A percentile compares a stretch with the other conserved stretches of the same genome.
phyloP scores from a whole-genome alignment of 345 rosid genomes.

The Euphorbia pulcherrima region DNA sequence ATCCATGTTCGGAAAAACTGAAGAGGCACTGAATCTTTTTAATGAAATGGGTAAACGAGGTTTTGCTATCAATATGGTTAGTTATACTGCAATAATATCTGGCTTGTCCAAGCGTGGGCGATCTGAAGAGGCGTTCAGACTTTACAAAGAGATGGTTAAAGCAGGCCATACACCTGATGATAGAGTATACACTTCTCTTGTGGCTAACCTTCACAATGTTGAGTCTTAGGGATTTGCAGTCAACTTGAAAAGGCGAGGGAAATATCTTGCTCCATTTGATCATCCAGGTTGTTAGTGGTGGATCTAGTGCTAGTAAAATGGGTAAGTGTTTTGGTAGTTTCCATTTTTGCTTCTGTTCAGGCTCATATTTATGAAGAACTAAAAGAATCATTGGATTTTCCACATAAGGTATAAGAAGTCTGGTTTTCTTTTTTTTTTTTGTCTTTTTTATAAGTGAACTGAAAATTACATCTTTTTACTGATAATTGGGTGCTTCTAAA shows the following conservation, averaged over 20 bases:
- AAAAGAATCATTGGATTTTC: conserved; percentile 30
- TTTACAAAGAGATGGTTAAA: conserved; percentile 60
- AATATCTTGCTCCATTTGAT: background rate
- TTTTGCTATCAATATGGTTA: conserved; percentile 39
- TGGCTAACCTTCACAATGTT: conserved; percentile 53
- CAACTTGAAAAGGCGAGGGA: background rate
- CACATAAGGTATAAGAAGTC: conserved; percentile 44
- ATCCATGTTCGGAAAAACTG: conserved; percentile 56
- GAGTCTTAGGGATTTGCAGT: background rate
- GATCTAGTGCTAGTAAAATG: background rate
- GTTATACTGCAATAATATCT: conserved; percentile 66
- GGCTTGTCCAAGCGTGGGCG: conserved; percentile 69
- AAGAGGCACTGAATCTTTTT: conserved; percentile 61
- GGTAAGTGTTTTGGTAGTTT: background rate
- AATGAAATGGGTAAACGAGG: conserved; percentile 51
- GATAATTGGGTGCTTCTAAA: background rate
- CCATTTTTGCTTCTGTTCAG: background rate
- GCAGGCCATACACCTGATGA: conserved; percentile 61
- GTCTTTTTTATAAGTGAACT: background rate
- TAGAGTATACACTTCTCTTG: conserved; percentile 64
- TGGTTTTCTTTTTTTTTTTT: background rate
- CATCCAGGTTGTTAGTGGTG: background rate
- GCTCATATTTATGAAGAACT: no score
- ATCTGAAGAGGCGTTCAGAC: conserved; percentile 68
- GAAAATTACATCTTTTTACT: background rate